Evolutionary conservation across 2,329 filamentous ascomycete species (phyloP).

Genomic region (Dactylella cylindrospora): DNA sequence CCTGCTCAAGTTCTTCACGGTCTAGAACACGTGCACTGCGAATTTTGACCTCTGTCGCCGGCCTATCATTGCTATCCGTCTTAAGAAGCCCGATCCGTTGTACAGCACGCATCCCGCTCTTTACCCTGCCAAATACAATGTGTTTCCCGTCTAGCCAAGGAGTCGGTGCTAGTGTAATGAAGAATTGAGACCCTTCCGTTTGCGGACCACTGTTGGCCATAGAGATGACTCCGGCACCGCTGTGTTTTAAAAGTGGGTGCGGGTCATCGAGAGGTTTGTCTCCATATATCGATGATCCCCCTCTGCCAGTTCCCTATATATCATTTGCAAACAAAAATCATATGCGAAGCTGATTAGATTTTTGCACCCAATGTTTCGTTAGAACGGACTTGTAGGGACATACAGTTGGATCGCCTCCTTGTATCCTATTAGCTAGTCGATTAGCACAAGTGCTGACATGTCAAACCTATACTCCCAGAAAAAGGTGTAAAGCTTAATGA

Average conservation of each 20-base stretch:
- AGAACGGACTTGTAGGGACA: no score
- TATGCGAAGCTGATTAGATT: no score
- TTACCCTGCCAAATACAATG: conserved; percentile 92
- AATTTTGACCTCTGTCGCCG: conserved; percentile 79
- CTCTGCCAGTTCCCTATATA: conserved; percentile 69
- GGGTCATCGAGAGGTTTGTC: conserved; percentile 95
- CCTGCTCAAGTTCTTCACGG: conserved; percentile 52
- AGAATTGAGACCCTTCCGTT: conserved; percentile 95
- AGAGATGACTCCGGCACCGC: conserved; percentile 85
- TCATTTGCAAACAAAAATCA: not conserved
- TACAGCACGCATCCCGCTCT: conserved; percentile 77
- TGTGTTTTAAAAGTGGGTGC: conserved; percentile 74
- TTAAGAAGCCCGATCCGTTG: conserved; percentile 85
- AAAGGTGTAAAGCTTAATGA: no score
- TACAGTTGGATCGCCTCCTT: conserved; percentile 86
- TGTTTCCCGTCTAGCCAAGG: conserved; percentile 98
- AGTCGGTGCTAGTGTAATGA: conserved; percentile 88
- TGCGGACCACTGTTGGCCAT: conserved; percentile 96
- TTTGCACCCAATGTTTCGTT: no score
- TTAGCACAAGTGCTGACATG: no score
- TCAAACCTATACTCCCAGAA: no score
- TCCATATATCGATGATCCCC: conserved; percentile 85
- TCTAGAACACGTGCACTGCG: conserved; percentile 69
- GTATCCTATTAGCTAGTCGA: conserved; percentile 22
- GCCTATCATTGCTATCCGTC: conserved; percentile 77